Base-by-base conservation (phyloP, 306 rosid species). In the Calophaca sinica region DNA sequence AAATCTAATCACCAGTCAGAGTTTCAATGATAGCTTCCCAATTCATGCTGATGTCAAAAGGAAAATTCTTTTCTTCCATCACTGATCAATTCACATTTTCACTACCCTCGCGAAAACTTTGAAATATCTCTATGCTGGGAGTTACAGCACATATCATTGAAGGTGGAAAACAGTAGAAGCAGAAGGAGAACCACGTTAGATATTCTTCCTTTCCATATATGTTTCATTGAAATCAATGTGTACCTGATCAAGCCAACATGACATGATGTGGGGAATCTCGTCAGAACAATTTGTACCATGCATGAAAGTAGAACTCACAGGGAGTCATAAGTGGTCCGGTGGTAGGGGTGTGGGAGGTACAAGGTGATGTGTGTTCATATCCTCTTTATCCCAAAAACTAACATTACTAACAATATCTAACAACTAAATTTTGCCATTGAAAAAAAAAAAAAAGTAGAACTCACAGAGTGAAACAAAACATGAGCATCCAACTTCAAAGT, bases 241-340 rank as follows among this genome's bases (percentile, higher is more conserved):
- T 62, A 63, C 50, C 72, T 74, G 51, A 65, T 57, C 70, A 55
- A 20, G 52, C 78, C 33, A 39, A 50, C 50, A 52, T 70, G 69
- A 75, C 78, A 58, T 45, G 70, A 54, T 65, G 15, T 12, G 2
- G 69, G 58, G 78, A 70, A 76, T 55, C 74, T 70, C 70, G 26
- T 53, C 84, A 33, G 73, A 52, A 44, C 26, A 44, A 26, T 33
- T 51, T 70, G 78, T 54, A 81, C 84, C 44, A 20, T 61, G 31
- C 9, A 70, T 13, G 35, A 68, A 79, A 50, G 5, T 20, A 20
- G 42, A 38, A 38, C 42, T 38, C 42, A 38, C 42, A 38, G 41
- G n/a, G n/a, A n/a, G n/a, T n/a, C n/a, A n/a, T n/a, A n/a, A n/a
- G n/a, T n/a, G n/a, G n/a, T n/a, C n/a, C n/a, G n/a, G n/a, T n/a